Evolutionary conservation across 2,329 filamentous ascomycete genomes (phyloP).

Genomic region (Botrytis aclada): DNA sequence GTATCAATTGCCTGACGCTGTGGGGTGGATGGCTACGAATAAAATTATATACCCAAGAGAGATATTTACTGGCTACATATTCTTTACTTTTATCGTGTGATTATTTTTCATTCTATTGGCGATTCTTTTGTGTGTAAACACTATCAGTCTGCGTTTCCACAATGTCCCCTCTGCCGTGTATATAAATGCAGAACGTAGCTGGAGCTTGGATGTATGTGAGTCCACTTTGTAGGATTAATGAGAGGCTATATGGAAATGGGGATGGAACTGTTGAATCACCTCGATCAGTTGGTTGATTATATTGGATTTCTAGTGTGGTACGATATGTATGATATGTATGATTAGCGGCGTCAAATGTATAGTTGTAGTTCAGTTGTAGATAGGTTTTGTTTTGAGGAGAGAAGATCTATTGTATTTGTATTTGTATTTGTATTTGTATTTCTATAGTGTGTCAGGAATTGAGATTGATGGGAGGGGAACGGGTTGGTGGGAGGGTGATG

Average conservation of each 20-base stretch:
- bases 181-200: neutral
- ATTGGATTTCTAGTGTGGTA: no score
- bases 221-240: neutral
- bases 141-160: neutral
- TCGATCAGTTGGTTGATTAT: no score
- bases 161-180: neutral
- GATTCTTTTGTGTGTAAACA: neutral
- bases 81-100: neutral
- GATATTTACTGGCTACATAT: constrained; percentile 8
- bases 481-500: no score
- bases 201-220: neutral
- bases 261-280: no score
- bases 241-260: neutral
- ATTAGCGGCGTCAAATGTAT: no score
- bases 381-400: no score
- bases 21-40: constrained; percentile 10
- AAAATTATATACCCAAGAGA: constrained; percentile 18
- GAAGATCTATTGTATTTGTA: no score
- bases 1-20: constrained; percentile 1
- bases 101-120: neutral
- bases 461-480: no score
- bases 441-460: no score
- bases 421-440: no score
- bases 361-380: no score
- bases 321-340: no score